phyloP scores from a whole-genome alignment of 179 eudicot species.

The Silene noctiflora region DNA sequence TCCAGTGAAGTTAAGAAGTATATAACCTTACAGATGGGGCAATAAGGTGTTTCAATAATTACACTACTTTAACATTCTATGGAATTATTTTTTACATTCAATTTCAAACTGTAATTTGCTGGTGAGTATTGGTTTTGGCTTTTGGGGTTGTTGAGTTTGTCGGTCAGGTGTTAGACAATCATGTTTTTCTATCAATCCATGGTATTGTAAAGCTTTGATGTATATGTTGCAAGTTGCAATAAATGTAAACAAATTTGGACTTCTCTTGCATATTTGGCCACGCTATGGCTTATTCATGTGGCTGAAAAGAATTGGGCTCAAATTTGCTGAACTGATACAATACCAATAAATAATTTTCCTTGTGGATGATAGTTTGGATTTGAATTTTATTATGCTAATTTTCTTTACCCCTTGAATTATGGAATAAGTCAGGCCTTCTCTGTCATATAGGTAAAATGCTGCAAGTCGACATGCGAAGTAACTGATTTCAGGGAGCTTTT shows the following conservation, averaged over 20 bases:
- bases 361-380: neutral
- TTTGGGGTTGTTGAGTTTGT: too few relatives aligned
- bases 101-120: too few relatives aligned
- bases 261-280: neutral
- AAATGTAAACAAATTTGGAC: neutral
- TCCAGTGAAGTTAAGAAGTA: too few relatives aligned
- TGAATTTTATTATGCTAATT: neutral
- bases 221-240: neutral
- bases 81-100: neutral
- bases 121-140: too few relatives aligned
- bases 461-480: conserved; percentile 76
- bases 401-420: conserved; percentile 1
- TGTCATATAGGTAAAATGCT: conserved; percentile 75
- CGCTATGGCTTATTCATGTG: neutral
- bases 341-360: neutral
- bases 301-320: neutral
- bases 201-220: neutral
- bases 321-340: neutral
- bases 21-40: too few relatives aligned
- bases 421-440: neutral
- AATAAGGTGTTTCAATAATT: neutral
- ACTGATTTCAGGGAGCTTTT: conserved; percentile 70
- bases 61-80: neutral
- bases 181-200: neutral
- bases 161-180: neutral